Conservation (phyloP, 2,329 filamentous ascomycete species). For the Endocalyx cinctus region DNA sequence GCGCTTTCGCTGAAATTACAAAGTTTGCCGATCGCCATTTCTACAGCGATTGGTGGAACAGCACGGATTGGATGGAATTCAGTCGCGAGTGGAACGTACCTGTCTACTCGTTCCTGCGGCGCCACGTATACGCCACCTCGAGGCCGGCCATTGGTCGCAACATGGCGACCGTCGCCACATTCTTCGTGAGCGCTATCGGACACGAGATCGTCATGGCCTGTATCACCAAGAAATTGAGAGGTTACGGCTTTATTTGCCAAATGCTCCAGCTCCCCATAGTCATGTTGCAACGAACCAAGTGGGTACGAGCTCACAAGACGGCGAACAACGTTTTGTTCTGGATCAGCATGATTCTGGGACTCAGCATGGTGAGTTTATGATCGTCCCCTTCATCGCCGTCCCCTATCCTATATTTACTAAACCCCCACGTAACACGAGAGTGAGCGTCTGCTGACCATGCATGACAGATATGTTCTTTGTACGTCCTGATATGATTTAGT, state of each 20-base stretch:
- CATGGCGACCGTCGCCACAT: constrained; percentile 82
- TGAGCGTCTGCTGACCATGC: background rate
- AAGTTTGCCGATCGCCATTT: constrained; percentile 91
- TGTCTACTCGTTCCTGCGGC: constrained; percentile 89
- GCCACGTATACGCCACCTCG: constrained; percentile 88
- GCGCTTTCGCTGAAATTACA: constrained; percentile 91
- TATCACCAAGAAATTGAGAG: constrained; percentile 93
- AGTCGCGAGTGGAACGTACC: constrained; percentile 97
- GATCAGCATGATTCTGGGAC: constrained; percentile 83
- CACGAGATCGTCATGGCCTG: constrained; percentile 97
- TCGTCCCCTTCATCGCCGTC: background rate
- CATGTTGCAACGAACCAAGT: constrained; percentile 77
- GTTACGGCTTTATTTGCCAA: constrained; percentile 90
- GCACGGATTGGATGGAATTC: constrained; percentile 91
- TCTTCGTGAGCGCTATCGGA: constrained; percentile 80
- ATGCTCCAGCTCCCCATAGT: constrained; percentile 97
- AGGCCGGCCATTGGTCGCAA: constrained; percentile 70
- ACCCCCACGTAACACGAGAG: too few relatives aligned
- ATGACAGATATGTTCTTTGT: constrained; percentile 52
- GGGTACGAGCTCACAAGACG: constrained; percentile 68
- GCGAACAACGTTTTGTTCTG: constrained; percentile 90
- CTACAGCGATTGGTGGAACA: constrained; percentile 76
- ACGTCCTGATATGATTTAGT: constrained; percentile 46
- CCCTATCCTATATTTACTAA: constrained; percentile 10
- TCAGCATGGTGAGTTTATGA: constrained; percentile 62